Conservation (phyloP, 2,329 filamentous ascomycete genomes). For the Phialocephala sp. region DNA sequence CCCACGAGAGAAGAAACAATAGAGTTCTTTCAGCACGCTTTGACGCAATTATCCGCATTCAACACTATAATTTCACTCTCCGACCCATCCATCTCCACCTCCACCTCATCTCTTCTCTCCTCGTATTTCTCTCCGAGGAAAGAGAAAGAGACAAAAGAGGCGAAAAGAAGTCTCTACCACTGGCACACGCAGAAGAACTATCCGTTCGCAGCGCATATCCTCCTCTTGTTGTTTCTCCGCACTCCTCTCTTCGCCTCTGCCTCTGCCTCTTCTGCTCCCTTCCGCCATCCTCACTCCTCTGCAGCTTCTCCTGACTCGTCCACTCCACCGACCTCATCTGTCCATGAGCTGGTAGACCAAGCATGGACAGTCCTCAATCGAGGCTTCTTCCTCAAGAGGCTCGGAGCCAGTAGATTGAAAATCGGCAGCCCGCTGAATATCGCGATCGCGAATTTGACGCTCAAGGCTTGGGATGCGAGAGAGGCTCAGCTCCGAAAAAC, state of each 20-base stretch:
- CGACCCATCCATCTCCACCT: neutral
- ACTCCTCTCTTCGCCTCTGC: neutral
- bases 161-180: neutral
- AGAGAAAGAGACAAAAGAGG: neutral
- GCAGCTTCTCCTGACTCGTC: too few species aligned
- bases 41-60: neutral
- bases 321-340: too few species aligned
- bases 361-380: neutral
- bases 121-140: too few species aligned
- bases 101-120: too few species aligned
- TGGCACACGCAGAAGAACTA: slow-evolving; percentile 1
- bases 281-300: neutral
- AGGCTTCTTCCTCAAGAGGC: neutral
- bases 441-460: neutral
- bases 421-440: neutral
- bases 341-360: neutral
- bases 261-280: too few species aligned
- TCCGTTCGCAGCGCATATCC: slow-evolving; percentile 1
- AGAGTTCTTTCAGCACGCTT: neutral
- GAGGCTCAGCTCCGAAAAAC: too few species aligned
- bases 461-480: neutral
- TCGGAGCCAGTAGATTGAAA: neutral
- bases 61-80: neutral
- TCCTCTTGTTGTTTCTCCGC: neutral
- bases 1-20: neutral